A percentile compares a stretch with the other conserved stretches of the same genome.
phyloP scores from a whole-genome alignment of 1,284 basidiomycete genomes.

The Heliocybe sulcata region DNA sequence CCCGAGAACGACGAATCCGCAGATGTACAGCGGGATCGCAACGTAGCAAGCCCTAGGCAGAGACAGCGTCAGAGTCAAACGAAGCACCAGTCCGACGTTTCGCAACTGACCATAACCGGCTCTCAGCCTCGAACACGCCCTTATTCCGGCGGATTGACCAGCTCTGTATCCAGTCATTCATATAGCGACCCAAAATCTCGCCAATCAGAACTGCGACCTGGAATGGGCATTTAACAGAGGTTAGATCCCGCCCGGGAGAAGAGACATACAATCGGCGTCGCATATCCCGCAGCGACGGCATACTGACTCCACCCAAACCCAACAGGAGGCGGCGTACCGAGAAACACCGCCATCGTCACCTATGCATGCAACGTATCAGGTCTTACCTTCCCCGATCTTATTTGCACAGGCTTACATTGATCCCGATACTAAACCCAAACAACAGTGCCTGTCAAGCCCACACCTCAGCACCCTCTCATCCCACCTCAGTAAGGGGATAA shows the following conservation, averaged over 20 bases:
- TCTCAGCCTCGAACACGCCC: slow-evolving; percentile 69
- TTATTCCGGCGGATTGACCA: slow-evolving; percentile 45
- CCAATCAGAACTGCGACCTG: slow-evolving; percentile 60
- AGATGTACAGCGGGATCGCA: slow-evolving; percentile 54
- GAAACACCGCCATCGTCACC: slow-evolving; percentile 59
- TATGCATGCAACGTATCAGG: background rate
- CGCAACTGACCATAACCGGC: slow-evolving; percentile 46
- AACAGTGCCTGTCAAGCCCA: slow-evolving; percentile 34
- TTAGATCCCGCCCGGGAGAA: background rate
- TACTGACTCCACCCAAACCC: slow-evolving; percentile 52
- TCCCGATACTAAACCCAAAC: slow-evolving; percentile 67
- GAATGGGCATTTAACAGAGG: background rate
- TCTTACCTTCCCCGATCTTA: background rate
- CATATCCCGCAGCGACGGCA: slow-evolving; percentile 50
- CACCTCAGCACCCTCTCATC: background rate
- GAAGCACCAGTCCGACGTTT: slow-evolving; percentile 11
- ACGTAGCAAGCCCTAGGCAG: slow-evolving; percentile 52
- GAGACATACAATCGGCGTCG: slow-evolving; percentile 50
- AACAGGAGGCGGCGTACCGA: slow-evolving; percentile 46
- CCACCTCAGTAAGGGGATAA: background rate
- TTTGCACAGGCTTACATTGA: slow-evolving; percentile 44
- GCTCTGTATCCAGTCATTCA: slow-evolving; percentile 64
- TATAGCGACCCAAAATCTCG: slow-evolving; percentile 57
- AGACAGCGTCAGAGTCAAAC: background rate
- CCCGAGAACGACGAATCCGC: slow-evolving; percentile 57